Evolutionary conservation across 1,284 basidiomycete species (phyloP), one percentile per base, ranked within the genome.

Genomic region (Apiotrichum veenhuisii): DNA sequence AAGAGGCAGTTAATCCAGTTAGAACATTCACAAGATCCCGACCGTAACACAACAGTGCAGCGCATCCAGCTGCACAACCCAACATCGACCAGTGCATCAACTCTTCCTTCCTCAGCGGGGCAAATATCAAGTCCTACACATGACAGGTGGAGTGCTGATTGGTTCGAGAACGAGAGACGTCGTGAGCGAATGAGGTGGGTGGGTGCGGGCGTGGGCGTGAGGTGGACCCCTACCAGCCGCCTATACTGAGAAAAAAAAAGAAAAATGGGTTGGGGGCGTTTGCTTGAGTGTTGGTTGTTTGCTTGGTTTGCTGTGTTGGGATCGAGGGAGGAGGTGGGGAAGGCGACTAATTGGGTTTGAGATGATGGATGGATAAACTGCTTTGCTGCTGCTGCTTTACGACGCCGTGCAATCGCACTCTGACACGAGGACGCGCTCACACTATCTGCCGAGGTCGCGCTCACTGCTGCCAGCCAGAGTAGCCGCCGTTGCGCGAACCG

Each of bases 401-500:
- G 22, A 30, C 11, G 36, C 40, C 20, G 25, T 12, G 15, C 2
- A 42, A 41, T 20, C 8, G 4, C 25, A 7, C 33, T 8, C 7
- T 12, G 26, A n/a, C 15, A 14, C 26, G 44, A 8, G 15, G 14
- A 26, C 20, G 25, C 30, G 30, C 30, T n/a, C 18, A 30, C 37
- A 26, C 14, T 5, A 7, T 8, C 17, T 15, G 27, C 26, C 33
- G 36, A 26, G 23, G 14, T 38, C 41, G 30, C 26, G 46, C 42
- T 51, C 59, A 69, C 63, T 69, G 64, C 61, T 67, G 66, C 68
- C 68, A 69, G n/a, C 63, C 61, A 44, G 63, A 55, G 62, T 67
- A 66, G 54, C 64, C 66, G 49, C 59, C 59, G 54, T 66, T 66
- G 49, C 67, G 64, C 48, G 63, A 64, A 20, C 60, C 60, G 41